These are phyloP conservation scores for Musa schizocarpa DNA, from an alignment of 176 grass and related monocot genomes.

Conservation along the genomic window DNA sequence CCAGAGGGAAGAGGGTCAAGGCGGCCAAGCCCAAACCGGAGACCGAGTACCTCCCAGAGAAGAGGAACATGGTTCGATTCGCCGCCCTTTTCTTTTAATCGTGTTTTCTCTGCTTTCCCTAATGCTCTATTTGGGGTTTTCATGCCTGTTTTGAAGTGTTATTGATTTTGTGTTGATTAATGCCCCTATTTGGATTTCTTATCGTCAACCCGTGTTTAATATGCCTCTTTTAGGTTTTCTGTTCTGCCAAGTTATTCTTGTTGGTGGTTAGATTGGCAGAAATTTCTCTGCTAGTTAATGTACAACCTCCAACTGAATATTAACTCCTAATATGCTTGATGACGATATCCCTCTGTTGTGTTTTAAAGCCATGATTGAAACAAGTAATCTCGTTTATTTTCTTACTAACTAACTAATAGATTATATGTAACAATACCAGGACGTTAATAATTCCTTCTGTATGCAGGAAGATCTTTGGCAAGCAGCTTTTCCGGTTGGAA, in stretches of 20 bases:
- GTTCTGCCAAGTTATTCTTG: too few species aligned
- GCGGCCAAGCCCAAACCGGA: conserved; percentile 39
- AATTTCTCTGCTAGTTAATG: too few species aligned
- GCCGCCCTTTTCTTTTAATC: not conserved
- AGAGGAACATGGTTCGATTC: conserved; percentile 43
- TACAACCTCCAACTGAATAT: too few species aligned
- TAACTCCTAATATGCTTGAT: too few species aligned
- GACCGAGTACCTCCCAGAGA: conserved; percentile 46
- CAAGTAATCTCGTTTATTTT: not conserved
- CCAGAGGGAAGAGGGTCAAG: conserved; percentile 30
- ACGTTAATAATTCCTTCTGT: conserved; percentile 11
- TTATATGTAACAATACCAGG: not conserved
- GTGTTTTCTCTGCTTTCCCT: not conserved
- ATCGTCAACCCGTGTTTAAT: too few species aligned
- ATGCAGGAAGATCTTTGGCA: conserved; percentile 71
- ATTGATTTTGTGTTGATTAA: not conserved
- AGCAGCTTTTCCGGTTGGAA: conserved; percentile 56
- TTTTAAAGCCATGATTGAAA: too few species aligned
- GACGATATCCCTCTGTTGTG: too few species aligned
- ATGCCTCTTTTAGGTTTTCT: too few species aligned
- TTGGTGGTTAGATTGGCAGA: too few species aligned
- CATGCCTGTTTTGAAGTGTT: not conserved
- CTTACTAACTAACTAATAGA: not conserved
- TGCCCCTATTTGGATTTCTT: too few species aligned
- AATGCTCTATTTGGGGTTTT: too few species aligned